Evolutionary conservation across 2,329 filamentous ascomycete genomes (phyloP).

Genomic region (Aspergillus luchuensis): DNA sequence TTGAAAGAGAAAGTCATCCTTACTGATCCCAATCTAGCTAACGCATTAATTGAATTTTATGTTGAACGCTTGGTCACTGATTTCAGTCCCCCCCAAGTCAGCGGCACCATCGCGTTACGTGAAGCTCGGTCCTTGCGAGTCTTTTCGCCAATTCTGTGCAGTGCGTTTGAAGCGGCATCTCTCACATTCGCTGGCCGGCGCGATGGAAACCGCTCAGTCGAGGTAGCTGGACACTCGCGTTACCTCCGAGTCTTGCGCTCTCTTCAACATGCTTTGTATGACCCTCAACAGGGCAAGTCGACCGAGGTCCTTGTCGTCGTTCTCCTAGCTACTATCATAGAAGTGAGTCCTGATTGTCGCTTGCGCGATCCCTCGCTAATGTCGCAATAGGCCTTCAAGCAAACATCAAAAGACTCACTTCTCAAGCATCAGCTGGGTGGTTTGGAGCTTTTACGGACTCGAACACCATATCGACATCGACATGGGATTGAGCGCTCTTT

Average conservation of each 20-base stretch:
- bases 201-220: slow-evolving; percentile 21
- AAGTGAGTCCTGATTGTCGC: slow-evolving; percentile 15
- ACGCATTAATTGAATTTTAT: slow-evolving; percentile 27
- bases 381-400: slow-evolving; percentile 26
- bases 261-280: slow-evolving; percentile 23
- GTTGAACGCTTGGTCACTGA: slow-evolving; percentile 27
- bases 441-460: slow-evolving; percentile 23
- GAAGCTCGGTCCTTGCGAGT: slow-evolving; percentile 28
- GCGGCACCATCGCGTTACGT: slow-evolving; percentile 27
- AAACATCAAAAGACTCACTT: slow-evolving; percentile 29
- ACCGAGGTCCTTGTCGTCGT: slow-evolving; percentile 29
- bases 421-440: slow-evolving; percentile 30
- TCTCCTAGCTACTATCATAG: slow-evolving; percentile 28
- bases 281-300: slow-evolving; percentile 22
- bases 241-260: slow-evolving; percentile 23
- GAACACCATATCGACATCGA: slow-evolving; percentile 30
- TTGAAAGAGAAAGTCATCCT: slow-evolving; percentile 17
- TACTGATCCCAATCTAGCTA: slow-evolving; percentile 20
- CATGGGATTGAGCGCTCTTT: slow-evolving; percentile 29
- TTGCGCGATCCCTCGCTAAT: not conserved
- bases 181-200: slow-evolving; percentile 27
- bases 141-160: slow-evolving; percentile 26
- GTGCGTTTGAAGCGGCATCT: slow-evolving; percentile 28
- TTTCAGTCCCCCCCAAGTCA: slow-evolving; percentile 25
- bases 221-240: slow-evolving; percentile 24